These are phyloP conservation scores for Hyphopichia khmerensis DNA, from an alignment of 1,139 yeast genomes.

Conservation along the genomic window DNA sequence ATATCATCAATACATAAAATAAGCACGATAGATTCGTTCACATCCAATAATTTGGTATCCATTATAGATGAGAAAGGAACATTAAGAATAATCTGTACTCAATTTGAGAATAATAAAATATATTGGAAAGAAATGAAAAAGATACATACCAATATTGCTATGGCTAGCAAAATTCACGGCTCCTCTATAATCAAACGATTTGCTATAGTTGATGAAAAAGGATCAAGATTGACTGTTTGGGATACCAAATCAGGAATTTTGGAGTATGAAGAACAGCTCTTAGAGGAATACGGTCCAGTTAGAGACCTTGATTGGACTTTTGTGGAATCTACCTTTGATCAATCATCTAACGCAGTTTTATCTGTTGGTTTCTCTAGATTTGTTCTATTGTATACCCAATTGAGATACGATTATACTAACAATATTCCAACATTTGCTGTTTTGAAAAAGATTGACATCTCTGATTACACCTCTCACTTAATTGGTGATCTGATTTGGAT, in stretches of 20 bases:
- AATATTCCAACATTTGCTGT: conserved; percentile 74
- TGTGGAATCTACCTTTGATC: conserved; percentile 38
- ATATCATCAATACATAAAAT: conserved; percentile 42
- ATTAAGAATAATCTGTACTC: conserved; percentile 41
- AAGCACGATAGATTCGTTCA: conserved; percentile 55
- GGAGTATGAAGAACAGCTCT: conserved; percentile 56
- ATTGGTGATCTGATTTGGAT: conserved; percentile 93
- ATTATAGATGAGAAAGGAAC: conserved; percentile 56
- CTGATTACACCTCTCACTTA: conserved; percentile 68
- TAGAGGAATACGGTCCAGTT: conserved; percentile 40
- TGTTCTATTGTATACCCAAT: conserved; percentile 72
- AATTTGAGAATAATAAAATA: conserved; percentile 7
- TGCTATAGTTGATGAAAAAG: conserved; percentile 62
- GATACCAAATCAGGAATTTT: conserved; percentile 66
- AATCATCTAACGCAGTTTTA: conserved; percentile 61
- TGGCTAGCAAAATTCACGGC: conserved; percentile 60
- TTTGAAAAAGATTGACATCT: conserved; percentile 69
- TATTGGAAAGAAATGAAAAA: conserved; percentile 52
- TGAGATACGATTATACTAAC: conserved; percentile 87
- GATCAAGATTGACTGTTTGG: conserved; percentile 66
- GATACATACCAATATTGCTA: conserved; percentile 54
- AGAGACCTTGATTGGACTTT: conserved; percentile 82
- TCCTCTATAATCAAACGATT: conserved; percentile 68
- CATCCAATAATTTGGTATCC: conserved; percentile 51
- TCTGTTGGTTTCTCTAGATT: conserved; percentile 72